A percentile compares a stretch with the other conserved stretches of the same genome.
Conservation (phyloP, 495 filamentous ascomycete species). For the Xylaria cubensis region DNA sequence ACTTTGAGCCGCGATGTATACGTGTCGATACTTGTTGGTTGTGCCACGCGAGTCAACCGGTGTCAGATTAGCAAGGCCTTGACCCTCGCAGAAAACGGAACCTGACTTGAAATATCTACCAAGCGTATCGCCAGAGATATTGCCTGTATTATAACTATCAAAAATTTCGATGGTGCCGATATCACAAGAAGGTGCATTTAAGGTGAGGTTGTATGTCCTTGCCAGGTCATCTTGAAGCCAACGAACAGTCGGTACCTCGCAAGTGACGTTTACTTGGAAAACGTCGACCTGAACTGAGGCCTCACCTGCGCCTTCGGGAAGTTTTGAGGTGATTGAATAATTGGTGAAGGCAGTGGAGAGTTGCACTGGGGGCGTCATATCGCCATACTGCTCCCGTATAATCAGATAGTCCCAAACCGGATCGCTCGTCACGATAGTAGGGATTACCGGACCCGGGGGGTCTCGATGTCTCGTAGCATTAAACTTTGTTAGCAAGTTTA, state of each 20-base stretch:
- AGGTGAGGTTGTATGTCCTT: neutral
- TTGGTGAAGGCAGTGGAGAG: neutral
- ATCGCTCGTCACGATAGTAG: neutral
- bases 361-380: neutral
- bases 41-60: no score
- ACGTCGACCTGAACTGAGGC: neutral
- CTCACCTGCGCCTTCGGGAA: neutral
- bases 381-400: neutral
- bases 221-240: neutral
- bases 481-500: neutral
- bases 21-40: neutral
- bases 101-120: neutral
- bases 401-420: neutral
- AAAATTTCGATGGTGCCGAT: neutral
- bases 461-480: neutral
- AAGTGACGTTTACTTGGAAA: conserved; percentile 5
- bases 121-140: no score
- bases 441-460: neutral
- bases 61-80: neutral
- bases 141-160: no score
- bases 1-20: neutral
- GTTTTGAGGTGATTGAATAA: neutral
- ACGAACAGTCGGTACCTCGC: neutral
- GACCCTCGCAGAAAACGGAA: neutral
- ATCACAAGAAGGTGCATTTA: neutral